A percentile compares a stretch with the other conserved stretches of the same genome.
phyloP scores from a whole-genome alignment of 352 stramenopile genomes.

The Phytophthora pini region DNA sequence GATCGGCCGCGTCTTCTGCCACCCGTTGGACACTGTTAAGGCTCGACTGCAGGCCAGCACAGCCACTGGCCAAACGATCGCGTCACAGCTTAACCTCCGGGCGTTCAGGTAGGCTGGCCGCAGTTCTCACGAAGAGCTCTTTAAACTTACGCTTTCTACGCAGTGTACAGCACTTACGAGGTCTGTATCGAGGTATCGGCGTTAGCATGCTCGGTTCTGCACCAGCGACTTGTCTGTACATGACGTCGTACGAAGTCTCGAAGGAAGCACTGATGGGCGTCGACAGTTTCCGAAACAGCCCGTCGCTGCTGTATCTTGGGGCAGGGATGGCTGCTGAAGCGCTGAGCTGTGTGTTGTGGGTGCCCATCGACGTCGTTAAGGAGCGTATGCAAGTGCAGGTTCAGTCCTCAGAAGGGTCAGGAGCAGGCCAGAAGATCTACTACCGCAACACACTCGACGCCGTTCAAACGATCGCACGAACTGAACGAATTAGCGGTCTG shows the following conservation, averaged over 20 bases:
- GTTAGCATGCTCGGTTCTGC: conserved; percentile 95
- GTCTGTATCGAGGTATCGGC: conserved; percentile 96
- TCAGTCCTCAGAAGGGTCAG: conserved; percentile 7
- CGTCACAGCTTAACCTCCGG: conserved; percentile 50
- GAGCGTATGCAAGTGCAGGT: conserved; percentile 97
- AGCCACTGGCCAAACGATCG: conserved; percentile 40
- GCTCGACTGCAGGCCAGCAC: conserved; percentile 79
- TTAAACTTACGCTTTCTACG: background rate
- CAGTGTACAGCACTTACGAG: conserved; percentile 62
- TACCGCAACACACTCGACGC: conserved; percentile 94
- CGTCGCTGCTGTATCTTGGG: conserved; percentile 76
- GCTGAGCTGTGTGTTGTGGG: conserved; percentile 95
- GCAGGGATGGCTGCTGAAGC: conserved; percentile 78
- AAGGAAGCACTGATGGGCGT: conserved; percentile 63
- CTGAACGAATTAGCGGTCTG: conserved; percentile 91
- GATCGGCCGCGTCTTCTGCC: conserved; percentile 87
- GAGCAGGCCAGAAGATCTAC: conserved; percentile 45
- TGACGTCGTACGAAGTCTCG: conserved; percentile 96
- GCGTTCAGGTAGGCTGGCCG: conserved; percentile 46
- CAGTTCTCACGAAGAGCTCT: background rate
- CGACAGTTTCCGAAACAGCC: conserved; percentile 47
- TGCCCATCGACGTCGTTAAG: conserved; percentile 99
- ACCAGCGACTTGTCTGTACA: conserved; percentile 96
- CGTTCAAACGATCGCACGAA: conserved; percentile 89
- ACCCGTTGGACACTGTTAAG: conserved; percentile 94